Evolutionary conservation across 768 basidiomycete genomes (phyloP).

Genomic region (Neoboletus subvelutipes): DNA sequence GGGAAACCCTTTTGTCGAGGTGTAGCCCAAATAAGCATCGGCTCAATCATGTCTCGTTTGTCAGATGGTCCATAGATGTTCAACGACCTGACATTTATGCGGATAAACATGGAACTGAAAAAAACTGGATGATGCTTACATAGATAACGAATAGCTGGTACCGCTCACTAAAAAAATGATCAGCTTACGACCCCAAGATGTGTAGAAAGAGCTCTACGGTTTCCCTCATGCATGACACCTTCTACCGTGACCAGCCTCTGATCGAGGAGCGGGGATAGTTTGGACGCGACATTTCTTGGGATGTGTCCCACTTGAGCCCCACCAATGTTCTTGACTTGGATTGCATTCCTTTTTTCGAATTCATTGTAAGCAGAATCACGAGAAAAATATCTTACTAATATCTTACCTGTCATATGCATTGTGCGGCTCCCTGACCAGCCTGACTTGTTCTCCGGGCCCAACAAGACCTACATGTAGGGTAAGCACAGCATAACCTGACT

Average conservation of each 20-base stretch:
- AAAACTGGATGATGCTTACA: slow-evolving; percentile 43
- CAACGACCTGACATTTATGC: slow-evolving; percentile 47
- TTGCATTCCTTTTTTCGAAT: slow-evolving; percentile 55
- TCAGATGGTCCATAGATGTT: slow-evolving; percentile 71
- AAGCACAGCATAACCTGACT: neutral
- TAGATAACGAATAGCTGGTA: slow-evolving; percentile 53
- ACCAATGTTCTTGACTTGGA: slow-evolving; percentile 79
- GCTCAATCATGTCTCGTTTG: slow-evolving; percentile 59
- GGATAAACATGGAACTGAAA: neutral
- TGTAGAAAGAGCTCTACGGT: slow-evolving; percentile 41
- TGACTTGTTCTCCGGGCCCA: slow-evolving; percentile 75
- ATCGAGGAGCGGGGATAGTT: slow-evolving; percentile 75
- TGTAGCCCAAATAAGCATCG: slow-evolving; percentile 71
- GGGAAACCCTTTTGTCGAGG: slow-evolving; percentile 62
- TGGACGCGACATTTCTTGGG: slow-evolving; percentile 54
- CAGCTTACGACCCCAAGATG: neutral
- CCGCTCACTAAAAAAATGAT: slow-evolving; percentile 38
- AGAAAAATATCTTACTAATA: neutral
- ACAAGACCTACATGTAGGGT: slow-evolving; percentile 60
- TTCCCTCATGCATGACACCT: slow-evolving; percentile 66
- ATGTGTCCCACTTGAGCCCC: slow-evolving; percentile 79
- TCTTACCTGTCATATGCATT: slow-evolving; percentile 68
- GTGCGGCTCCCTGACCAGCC: slow-evolving; percentile 60
- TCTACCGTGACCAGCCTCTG: slow-evolving; percentile 61
- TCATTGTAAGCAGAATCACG: neutral